These are phyloP conservation scores for Lachancea waltii DNA, from an alignment of 805 yeast species.

Conservation along the genomic window DNA sequence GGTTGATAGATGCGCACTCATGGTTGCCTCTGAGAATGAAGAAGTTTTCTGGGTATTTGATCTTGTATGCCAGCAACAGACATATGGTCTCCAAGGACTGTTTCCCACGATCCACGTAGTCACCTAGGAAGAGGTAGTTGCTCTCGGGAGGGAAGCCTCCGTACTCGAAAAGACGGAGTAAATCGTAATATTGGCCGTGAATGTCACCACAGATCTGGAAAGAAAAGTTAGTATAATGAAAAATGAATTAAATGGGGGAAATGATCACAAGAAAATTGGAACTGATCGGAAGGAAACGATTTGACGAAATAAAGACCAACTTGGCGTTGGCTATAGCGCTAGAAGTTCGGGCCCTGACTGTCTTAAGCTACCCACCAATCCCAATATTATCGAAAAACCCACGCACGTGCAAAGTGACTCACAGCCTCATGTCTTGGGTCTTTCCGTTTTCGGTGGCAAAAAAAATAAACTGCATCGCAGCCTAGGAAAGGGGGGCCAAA, in stretches of 20 bases:
- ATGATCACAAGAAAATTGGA: no score
- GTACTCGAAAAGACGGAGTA: slow-evolving; percentile 89
- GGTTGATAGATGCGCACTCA: slow-evolving; percentile 96
- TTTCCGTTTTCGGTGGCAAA: slow-evolving; percentile 4
- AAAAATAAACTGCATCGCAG: slow-evolving; percentile 3
- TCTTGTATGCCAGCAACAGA: slow-evolving; percentile 87
- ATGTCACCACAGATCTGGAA: slow-evolving; percentile 85
- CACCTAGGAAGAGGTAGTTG: slow-evolving; percentile 90
- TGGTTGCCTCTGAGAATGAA: slow-evolving; percentile 96
- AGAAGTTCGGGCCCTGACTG: no score
- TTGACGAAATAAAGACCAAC: no score
- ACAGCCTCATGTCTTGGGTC: slow-evolving; percentile 17
- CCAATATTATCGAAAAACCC: not conserved
- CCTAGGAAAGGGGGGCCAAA: slow-evolving; percentile 3
- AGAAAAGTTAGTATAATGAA: slow-evolving; percentile 8
- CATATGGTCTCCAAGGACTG: slow-evolving; percentile 96
- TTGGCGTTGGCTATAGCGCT: no score
- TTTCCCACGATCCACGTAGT: slow-evolving; percentile 97
- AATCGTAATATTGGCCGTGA: slow-evolving; percentile 96
- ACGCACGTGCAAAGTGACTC: not conserved
- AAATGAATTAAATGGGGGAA: no score
- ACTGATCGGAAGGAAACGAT: no score
- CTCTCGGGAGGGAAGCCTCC: slow-evolving; percentile 99
- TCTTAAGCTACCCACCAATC: no score
- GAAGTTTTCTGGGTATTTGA: slow-evolving; percentile 96